A percentile compares a stretch with the other conserved stretches of the same genome.
Evolutionary conservation across 768 basidiomycete species (phyloP).

Genomic region (Gelatoporia subvermispora): DNA sequence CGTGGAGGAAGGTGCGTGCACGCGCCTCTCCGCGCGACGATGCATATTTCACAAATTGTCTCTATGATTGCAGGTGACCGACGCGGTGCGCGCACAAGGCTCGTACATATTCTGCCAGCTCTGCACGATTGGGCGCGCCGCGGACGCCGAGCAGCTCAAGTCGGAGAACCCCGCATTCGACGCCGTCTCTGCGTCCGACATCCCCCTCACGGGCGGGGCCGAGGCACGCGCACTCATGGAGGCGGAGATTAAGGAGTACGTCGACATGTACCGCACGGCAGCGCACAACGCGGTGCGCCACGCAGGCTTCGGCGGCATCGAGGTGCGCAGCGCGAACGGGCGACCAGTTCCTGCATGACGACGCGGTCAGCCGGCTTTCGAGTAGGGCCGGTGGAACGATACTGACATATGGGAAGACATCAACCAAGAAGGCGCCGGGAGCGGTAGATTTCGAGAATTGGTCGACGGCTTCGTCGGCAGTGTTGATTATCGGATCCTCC

Average conservation of each 20-base stretch:
- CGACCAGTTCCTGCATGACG: slow-evolving; percentile 38
- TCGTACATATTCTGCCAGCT: slow-evolving; percentile 50
- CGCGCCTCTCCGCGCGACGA: slow-evolving; percentile 37
- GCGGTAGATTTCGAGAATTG: slow-evolving; percentile 20
- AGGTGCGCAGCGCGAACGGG: slow-evolving; percentile 30
- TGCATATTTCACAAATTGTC: slow-evolving; percentile 49
- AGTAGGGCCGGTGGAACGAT: no score
- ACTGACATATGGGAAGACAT: slow-evolving; percentile 26
- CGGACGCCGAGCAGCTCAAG: slow-evolving; percentile 26
- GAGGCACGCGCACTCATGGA: slow-evolving; percentile 17
- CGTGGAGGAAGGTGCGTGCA: slow-evolving; percentile 42
- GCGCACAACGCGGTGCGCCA: slow-evolving; percentile 24
- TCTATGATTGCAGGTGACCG: slow-evolving; percentile 38
- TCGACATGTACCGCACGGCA: slow-evolving; percentile 20
- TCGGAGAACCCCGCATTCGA: slow-evolving; percentile 26
- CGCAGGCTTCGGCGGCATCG: slow-evolving; percentile 47
- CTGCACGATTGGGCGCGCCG: slow-evolving; percentile 50
- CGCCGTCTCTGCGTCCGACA: slow-evolving; percentile 18
- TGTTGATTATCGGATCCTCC: slow-evolving; percentile 33
- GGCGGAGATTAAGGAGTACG: slow-evolving; percentile 31
- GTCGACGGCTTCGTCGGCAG: slow-evolving; percentile 27
- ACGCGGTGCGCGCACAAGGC: slow-evolving; percentile 48
- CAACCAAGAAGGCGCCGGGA: slow-evolving; percentile 27
- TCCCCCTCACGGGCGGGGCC: slow-evolving; percentile 14
- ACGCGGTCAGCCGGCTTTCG: slow-evolving; percentile 34